Conservation (phyloP, 768 basidiomycete species). For the Gloeophyllum trabeum region DNA sequence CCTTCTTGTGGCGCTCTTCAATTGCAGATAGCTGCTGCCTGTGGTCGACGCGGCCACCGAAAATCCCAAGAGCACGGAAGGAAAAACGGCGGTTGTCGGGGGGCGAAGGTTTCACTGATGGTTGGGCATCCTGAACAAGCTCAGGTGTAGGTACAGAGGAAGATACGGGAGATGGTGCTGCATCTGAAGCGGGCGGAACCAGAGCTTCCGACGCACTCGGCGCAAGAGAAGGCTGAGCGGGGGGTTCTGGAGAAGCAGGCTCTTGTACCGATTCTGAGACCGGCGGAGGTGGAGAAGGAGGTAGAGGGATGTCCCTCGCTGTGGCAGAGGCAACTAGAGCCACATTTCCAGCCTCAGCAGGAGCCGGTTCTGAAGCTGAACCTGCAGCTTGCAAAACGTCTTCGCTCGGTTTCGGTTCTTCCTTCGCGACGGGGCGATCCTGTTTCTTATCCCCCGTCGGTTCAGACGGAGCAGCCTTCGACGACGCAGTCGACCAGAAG, state of each 20-base stretch:
- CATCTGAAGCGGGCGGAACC: not conserved
- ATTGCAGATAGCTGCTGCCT: conserved; percentile 22
- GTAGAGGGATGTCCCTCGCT: not conserved
- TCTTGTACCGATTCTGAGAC: not conserved
- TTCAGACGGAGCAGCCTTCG: too few relatives aligned
- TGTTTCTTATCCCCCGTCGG: too few relatives aligned
- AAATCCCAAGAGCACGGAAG: not conserved
- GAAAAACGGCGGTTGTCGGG: not conserved
- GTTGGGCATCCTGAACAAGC: not conserved
- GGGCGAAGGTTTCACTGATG: not conserved
- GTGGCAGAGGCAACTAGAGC: not conserved
- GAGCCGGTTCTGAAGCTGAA: not conserved
- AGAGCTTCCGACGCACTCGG: not conserved
- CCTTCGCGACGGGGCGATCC: too few relatives aligned
- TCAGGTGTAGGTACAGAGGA: not conserved
- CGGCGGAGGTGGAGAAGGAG: not conserved
- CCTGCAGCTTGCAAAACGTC: too few relatives aligned
- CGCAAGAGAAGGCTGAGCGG: not conserved
- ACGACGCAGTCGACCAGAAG: too few relatives aligned
- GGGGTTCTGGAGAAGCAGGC: not conserved
- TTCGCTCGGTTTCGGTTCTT: too few relatives aligned
- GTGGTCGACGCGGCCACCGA: conserved; percentile 11
- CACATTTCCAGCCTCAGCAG: not conserved
- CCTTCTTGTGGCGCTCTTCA: conserved; percentile 29
- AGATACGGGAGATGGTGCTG: not conserved